Evolutionary conservation across 2,329 filamentous ascomycete genomes (phyloP), one percentile per base, ranked within the genome.

Genomic region (Venturia aucupariae): DNA sequence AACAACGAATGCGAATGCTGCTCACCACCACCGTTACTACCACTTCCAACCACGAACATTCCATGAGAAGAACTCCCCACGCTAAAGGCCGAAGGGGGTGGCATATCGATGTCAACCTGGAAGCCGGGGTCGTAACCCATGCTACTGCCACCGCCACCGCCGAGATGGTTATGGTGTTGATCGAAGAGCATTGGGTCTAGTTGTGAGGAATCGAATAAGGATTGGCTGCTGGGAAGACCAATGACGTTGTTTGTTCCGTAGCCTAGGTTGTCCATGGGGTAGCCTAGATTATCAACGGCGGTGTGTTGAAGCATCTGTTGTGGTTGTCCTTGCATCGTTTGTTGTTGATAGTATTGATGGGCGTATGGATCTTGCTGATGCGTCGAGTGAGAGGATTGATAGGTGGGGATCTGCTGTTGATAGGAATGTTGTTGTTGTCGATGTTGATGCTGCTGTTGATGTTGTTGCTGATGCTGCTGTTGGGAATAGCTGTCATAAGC

Each of bases 131-230:
- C 24, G 17, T 42, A 44, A 19, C 15, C 24, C 62, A 64, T 64
- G 39, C 54, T 24, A 11, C 30, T 32, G 42, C 22, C 15, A 22
- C 59, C 57, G 39, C 54, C 39, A n/a, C 30, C 42, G 46, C 24
- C 17, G n/a, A 27, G 46, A 7, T 48, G 46, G 46, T 51, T 57
- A 35, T 57, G n/a, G n/a, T n/a, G 42, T 19, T 35, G 22, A 46
- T 64, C 63, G 19, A 61, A 38, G 4, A 64, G 63, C 63, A 61
- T 64, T 15, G 63, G 63, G 39, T 64, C 63, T 15, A 64, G n/a
- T 24, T 61, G 62, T 27, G 44, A 51, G 10, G 38, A 54, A 30
- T 64, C 55, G 17, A 39, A 11, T 8, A 44, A 41, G 30, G 35
- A n/a, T 38, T 35, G 19, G n/a, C 27, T 44, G 30, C 63, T 41